Base-by-base conservation (phyloP, 495 filamentous ascomycete species). In the Xylaria castorea region DNA sequence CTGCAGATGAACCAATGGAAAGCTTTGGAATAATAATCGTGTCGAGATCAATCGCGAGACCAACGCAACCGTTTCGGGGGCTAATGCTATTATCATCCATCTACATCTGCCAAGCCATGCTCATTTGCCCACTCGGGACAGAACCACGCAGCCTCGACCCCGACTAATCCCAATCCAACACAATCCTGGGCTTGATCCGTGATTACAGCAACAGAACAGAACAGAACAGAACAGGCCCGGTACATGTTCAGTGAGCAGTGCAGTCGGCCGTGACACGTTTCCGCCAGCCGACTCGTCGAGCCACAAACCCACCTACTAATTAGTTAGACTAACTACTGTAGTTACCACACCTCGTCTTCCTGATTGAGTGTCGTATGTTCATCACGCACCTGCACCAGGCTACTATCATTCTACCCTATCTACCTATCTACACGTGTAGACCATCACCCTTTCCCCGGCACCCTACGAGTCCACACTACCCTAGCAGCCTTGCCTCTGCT, bases 301-400 rank as follows among this genome's bases (percentile, higher is more conserved):
- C 68, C 68, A 71, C 68, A 71, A 71, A 25, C 55, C 51, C 68
- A 70, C 58, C 51, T 8, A 32, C 67, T 30, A 60, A n/a, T 42
- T 34, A 48, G 1, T 3, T 42, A n/a, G n/a, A 42, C 38, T 12
- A 12, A 42, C 38, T 42, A 14, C 8, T 12, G n/a, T 42, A 42
- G 8, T 14, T 42, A 12, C 2, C 25, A 30, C 18, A 36, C 32
- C 46, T 25, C 9, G 22, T 25, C 5, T 30, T 8, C 27, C 53
- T 36, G 16, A 38, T 38, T n/a, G 46, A 53, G 16, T 67, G 64
- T 67, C 64, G 64, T 67, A 67, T 32, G 64, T 67, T 67, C 9
- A 38, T 67, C 64, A 44, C 48, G 40, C 62, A 65, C 20, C 58
- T 9, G 32, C 58, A 38, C 16, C 55, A 60, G 55, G 34, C 58